Percentiles rank a stretch among this genome's conserved stretches.
phyloP scores from a whole-genome alignment of 257 asterid genomes.

The Ocimum tenuiflorum region DNA sequence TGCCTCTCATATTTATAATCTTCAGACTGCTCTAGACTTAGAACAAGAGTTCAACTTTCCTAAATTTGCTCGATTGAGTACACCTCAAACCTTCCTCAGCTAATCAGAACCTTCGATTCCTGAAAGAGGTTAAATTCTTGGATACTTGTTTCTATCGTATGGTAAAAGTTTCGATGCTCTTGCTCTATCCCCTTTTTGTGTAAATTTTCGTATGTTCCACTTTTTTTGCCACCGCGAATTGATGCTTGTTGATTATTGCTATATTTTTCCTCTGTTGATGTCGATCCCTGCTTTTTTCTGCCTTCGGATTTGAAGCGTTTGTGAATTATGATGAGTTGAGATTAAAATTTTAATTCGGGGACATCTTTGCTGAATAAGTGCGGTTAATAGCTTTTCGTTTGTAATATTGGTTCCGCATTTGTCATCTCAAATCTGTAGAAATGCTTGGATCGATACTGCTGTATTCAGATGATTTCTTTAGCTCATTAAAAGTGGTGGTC shows the following conservation, averaged over 20 bases:
- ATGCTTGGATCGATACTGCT: background rate
- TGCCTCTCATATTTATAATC: background rate
- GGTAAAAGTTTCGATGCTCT: constrained; percentile 1
- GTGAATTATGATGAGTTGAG: background rate
- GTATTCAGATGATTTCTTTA: background rate
- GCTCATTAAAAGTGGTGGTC: background rate
- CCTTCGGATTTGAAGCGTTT: background rate
- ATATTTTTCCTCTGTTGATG: background rate
- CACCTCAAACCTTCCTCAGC: background rate
- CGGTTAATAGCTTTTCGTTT: background rate
- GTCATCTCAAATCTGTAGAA: background rate
- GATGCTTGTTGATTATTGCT: background rate
- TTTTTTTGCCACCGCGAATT: background rate
- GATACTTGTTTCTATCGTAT: background rate
- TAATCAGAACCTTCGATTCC: background rate
- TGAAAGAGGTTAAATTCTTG: constrained; percentile 5
- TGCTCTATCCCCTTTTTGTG: background rate
- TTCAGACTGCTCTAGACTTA: background rate
- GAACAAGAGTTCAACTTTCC: constrained; percentile 1
- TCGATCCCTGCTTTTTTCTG: background rate
- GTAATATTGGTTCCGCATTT: background rate
- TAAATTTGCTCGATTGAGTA: constrained; percentile 25
- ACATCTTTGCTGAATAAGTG: background rate
- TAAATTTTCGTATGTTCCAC: background rate
- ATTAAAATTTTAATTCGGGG: background rate